A percentile compares a stretch with the other conserved stretches of the same genome.
phyloP scores from a whole-genome alignment of 208 protist genomes.

The Spongospora subterranea region DNA sequence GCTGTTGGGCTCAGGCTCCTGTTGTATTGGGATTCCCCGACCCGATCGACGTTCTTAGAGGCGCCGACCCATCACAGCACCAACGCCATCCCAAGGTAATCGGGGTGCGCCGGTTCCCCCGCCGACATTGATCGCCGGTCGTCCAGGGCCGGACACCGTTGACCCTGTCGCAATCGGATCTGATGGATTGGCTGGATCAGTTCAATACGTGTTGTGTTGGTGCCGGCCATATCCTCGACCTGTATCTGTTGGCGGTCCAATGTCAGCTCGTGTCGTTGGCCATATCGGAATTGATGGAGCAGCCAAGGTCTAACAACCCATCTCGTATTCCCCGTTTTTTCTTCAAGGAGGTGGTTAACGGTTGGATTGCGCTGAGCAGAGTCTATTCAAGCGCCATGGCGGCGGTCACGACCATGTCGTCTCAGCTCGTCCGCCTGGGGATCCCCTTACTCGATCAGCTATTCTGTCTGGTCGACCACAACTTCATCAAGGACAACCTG shows the following conservation, averaged over 20 bases:
- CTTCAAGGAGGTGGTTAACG: neutral
- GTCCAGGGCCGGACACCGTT: too few relatives aligned
- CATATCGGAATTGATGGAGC: conserved; percentile 29
- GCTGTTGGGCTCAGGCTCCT: neutral
- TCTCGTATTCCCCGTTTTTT: too few relatives aligned
- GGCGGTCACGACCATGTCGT: conserved; percentile 6
- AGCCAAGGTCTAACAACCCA: conserved; percentile 48
- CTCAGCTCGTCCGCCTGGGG: conserved; percentile 4
- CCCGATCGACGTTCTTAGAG: too few relatives aligned
- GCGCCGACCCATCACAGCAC: too few relatives aligned
- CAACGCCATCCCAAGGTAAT: too few relatives aligned
- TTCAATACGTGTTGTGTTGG: neutral
- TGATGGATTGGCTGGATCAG: conserved; percentile 53
- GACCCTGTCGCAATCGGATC: neutral
- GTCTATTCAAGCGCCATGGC: conserved; percentile 41
- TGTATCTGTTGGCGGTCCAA: conserved; percentile 25
- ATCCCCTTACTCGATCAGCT: conserved; percentile 23
- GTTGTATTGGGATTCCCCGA: too few relatives aligned
- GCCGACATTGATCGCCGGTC: too few relatives aligned
- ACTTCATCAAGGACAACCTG: conserved; percentile 41
- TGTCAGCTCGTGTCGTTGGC: conserved; percentile 6
- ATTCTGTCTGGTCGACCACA: neutral
- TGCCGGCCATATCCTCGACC: neutral
- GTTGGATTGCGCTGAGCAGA: neutral
- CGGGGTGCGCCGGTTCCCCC: too few relatives aligned